These are phyloP conservation scores for Trifolium pratense DNA, from an alignment of 306 rosid genomes.

Conservation along the genomic window DNA sequence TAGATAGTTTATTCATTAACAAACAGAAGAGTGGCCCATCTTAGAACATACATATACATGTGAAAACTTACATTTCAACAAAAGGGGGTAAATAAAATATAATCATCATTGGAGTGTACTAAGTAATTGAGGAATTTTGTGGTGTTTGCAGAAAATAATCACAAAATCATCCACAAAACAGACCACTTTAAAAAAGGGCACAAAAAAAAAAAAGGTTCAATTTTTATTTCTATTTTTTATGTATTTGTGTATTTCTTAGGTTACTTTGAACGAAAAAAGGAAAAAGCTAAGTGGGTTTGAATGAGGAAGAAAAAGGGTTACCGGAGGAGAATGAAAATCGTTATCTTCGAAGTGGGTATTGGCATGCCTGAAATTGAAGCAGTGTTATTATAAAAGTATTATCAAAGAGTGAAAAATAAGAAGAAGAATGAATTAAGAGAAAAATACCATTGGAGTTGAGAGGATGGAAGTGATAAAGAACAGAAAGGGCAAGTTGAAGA, in stretches of 20 bases:
- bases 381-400: not conserved
- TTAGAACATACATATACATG: too few species aligned
- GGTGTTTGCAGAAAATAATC: too few species aligned
- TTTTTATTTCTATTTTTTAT: not conserved
- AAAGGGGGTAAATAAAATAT: too few species aligned
- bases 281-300: not conserved
- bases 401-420: conserved; percentile 8
- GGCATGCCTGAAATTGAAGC: conserved; percentile 67
- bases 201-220: conserved; percentile 2
- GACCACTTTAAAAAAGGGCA: not conserved
- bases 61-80: too few species aligned
- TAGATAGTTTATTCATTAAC: too few species aligned
- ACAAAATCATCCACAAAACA: conserved; percentile 28
- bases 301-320: conserved; percentile 25
- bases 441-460: conserved; percentile 65
- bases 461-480: conserved; percentile 51
- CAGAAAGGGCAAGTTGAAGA: conserved; percentile 67
- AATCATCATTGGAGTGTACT: too few species aligned
- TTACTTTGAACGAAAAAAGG: not conserved
- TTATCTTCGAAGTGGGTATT: conserved; percentile 67
- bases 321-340: conserved; percentile 29
- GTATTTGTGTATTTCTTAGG: not conserved
- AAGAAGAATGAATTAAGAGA: not conserved
- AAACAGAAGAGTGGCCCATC: too few species aligned
- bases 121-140: too few species aligned